Conservation (phyloP, 495 filamentous ascomycete species). For the Aspergillus wentii region DNA sequence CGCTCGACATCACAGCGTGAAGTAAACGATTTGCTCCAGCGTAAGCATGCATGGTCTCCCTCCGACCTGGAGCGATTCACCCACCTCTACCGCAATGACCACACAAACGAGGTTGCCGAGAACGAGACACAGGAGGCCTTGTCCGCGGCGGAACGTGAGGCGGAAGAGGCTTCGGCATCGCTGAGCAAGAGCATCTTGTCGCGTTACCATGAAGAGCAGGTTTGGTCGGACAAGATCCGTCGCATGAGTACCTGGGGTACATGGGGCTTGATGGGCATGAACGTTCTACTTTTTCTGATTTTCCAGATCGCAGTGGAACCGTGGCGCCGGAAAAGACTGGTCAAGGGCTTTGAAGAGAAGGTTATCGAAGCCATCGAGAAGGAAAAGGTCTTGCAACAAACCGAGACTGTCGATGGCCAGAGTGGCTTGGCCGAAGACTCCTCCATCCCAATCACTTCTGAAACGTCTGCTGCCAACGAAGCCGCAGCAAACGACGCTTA, state of each 20-base stretch:
- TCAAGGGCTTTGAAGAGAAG: slow-evolving; percentile 72
- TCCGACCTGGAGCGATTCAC: slow-evolving; percentile 93
- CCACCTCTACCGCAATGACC: slow-evolving; percentile 82
- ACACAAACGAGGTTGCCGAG: slow-evolving; percentile 88
- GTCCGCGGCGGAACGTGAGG: slow-evolving; percentile 66
- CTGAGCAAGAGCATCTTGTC: slow-evolving; percentile 76
- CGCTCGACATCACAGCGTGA: slow-evolving; percentile 89
- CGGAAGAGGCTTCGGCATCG: slow-evolving; percentile 68
- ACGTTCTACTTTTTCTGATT: slow-evolving; percentile 81
- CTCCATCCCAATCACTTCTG: not conserved
- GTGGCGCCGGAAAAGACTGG: slow-evolving; percentile 76
- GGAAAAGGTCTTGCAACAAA: slow-evolving; percentile 44
- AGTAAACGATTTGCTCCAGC: slow-evolving; percentile 86
- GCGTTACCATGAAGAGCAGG: slow-evolving; percentile 97
- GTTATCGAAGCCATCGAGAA: slow-evolving; percentile 79
- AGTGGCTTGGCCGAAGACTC: slow-evolving; percentile 1
- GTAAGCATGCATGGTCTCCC: slow-evolving; percentile 88
- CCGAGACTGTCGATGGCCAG: slow-evolving; percentile 13
- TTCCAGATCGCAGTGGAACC: slow-evolving; percentile 94
- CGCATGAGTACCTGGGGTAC: slow-evolving; percentile 97
- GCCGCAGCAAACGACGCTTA: slow-evolving; percentile 2
- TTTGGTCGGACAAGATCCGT: slow-evolving; percentile 96
- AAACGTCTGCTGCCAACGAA: slow-evolving; percentile 3
- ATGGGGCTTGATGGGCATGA: slow-evolving; percentile 96
- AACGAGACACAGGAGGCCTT: slow-evolving; percentile 65